Evolutionary conservation across 768 basidiomycete species (phyloP).

Genomic region (Boletus bicolor): DNA sequence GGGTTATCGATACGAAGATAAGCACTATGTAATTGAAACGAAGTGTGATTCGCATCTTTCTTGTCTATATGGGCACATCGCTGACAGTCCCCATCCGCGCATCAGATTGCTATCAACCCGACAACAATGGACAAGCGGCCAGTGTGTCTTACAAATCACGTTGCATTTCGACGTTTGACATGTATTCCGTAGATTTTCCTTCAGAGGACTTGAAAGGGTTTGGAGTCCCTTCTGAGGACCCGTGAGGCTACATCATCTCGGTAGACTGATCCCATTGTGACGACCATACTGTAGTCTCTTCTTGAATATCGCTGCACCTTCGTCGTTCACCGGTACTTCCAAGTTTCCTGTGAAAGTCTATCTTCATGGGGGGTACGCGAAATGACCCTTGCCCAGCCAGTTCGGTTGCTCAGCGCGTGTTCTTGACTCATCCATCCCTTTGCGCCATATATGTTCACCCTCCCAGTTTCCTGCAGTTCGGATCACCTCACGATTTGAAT

Average conservation of each 20-base stretch:
- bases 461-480: slow-evolving; percentile 71
- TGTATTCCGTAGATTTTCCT: slow-evolving; percentile 35
- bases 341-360: slow-evolving; percentile 68
- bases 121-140: slow-evolving; percentile 58
- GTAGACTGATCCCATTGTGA: neutral
- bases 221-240: slow-evolving; percentile 66
- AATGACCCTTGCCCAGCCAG: neutral
- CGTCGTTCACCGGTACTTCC: slow-evolving; percentile 36
- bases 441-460: neutral
- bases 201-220: slow-evolving; percentile 61
- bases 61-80: neutral
- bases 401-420: neutral
- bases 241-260: slow-evolving; percentile 35
- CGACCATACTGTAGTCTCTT: slow-evolving; percentile 43
- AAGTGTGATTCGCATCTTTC: slow-evolving; percentile 39
- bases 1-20: slow-evolving; percentile 53
- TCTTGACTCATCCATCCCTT: too few species aligned
- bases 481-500: slow-evolving; percentile 61
- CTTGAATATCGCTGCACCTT: slow-evolving; percentile 60
- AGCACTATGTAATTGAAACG: slow-evolving; percentile 57
- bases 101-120: slow-evolving; percentile 58
- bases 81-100: neutral
- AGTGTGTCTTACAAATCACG: slow-evolving; percentile 28
- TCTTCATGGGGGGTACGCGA: slow-evolving; percentile 67
- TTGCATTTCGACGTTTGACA: neutral